Conservation (phyloP, 495 filamentous ascomycete species). For the Neurospora hispaniola region DNA sequence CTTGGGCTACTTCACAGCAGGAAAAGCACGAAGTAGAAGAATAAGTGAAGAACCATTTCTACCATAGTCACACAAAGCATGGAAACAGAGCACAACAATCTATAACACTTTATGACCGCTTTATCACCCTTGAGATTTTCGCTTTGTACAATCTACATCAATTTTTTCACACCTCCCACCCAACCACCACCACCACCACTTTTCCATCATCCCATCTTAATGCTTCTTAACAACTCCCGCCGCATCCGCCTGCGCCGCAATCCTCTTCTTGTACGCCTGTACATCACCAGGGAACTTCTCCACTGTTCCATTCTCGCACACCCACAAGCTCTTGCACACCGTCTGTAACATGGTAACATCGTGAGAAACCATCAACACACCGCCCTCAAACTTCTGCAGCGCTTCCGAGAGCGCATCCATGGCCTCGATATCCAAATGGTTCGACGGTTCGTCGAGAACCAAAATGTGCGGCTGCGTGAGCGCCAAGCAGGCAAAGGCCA, state of each 20-base stretch:
- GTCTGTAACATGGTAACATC: slow-evolving; percentile 96
- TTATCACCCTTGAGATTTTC: neutral
- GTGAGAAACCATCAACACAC: slow-evolving; percentile 97
- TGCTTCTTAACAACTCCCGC: slow-evolving; percentile 66
- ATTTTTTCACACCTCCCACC: neutral
- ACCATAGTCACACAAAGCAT: neutral
- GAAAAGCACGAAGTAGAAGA: neutral
- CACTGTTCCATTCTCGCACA: slow-evolving; percentile 91
- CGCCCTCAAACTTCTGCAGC: slow-evolving; percentile 77
- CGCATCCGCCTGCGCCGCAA: slow-evolving; percentile 78
- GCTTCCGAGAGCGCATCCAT: slow-evolving; percentile 92
- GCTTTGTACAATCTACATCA: neutral
- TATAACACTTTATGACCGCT: neutral
- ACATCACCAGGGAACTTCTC: slow-evolving; percentile 94
- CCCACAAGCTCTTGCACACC: slow-evolving; percentile 90
- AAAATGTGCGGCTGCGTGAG: slow-evolving; percentile 92
- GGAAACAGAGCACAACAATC: neutral
- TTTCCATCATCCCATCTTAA: slow-evolving; percentile 12
- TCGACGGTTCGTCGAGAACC: slow-evolving; percentile 95
- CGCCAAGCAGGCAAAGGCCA: slow-evolving; percentile 91
- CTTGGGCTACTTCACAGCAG: neutral
- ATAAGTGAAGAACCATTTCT: neutral
- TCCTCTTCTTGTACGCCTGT: slow-evolving; percentile 95
- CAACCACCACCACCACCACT: neutral
- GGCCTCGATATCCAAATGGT: slow-evolving; percentile 97